Evolutionary conservation across 139 green algal species (phyloP).

Genomic region (Tetradesmus obliquus): DNA sequence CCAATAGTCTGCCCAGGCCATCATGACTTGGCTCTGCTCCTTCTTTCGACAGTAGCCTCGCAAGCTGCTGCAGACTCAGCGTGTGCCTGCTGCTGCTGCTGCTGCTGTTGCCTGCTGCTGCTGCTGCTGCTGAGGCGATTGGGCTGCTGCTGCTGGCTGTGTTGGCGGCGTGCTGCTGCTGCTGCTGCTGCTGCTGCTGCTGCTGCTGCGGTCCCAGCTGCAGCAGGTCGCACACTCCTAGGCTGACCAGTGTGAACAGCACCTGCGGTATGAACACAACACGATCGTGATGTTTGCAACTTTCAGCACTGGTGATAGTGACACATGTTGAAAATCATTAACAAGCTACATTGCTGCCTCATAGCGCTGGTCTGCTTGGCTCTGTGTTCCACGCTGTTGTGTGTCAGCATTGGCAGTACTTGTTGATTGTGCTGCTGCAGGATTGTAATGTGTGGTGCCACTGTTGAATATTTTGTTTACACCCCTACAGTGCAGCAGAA

Average conservation of each 20-base stretch:
- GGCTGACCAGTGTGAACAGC: conserved; percentile 40
- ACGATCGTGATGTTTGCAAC: not conserved
- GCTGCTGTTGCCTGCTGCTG: not conserved
- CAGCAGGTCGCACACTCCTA: conserved; percentile 48
- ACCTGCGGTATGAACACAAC: not conserved
- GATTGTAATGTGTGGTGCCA: no score
- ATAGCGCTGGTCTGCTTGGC: no score
- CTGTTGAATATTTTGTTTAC: not conserved
- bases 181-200: not conserved
- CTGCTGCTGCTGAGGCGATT: not conserved
- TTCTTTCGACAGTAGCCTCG: not conserved
- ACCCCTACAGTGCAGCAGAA: not conserved
- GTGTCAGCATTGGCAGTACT: no score
- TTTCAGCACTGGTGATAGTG: not conserved
- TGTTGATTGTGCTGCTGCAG: no score
- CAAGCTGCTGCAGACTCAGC: not conserved
- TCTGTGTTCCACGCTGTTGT: no score
- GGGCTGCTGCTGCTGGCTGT: not conserved
- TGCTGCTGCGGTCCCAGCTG: not conserved
- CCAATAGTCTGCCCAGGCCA: conserved; percentile 43
- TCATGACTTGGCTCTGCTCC: not conserved
- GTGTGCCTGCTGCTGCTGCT: not conserved
- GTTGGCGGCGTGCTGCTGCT: not conserved
- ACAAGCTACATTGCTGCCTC: not conserved
- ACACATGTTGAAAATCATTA: not conserved